Conservation (phyloP, 2,329 filamentous ascomycete genomes). For the Mycosphaerella sp. region DNA sequence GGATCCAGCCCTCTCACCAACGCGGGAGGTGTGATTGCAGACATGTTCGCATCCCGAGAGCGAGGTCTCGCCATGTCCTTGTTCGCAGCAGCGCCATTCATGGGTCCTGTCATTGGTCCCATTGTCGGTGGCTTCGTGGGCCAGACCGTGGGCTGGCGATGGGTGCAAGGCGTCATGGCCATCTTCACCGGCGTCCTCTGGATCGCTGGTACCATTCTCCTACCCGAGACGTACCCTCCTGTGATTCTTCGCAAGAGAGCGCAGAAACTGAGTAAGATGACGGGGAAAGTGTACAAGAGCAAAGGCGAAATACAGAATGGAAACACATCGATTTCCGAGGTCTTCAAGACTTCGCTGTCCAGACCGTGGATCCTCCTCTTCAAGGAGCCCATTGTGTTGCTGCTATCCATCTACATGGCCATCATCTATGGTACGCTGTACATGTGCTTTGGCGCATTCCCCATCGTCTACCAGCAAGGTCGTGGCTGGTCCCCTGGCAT, state of each 20-base stretch:
- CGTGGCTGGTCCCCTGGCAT: constrained; percentile 55
- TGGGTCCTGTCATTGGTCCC: constrained; percentile 53
- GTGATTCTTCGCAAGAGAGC: constrained; percentile 52
- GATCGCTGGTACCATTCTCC: constrained; percentile 46
- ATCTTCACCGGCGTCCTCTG: constrained; percentile 58
- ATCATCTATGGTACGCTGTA: constrained; percentile 45
- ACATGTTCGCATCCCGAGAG: constrained; percentile 40
- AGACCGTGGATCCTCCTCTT: constrained; percentile 61
- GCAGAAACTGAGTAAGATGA: constrained; percentile 43
- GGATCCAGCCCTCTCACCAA: constrained; percentile 42
- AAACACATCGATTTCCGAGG: constrained; percentile 26
- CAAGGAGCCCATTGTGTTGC: constrained; percentile 44
- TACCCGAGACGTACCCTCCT: constrained; percentile 57
- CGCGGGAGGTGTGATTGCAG: constrained; percentile 43
- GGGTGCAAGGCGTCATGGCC: constrained; percentile 58
- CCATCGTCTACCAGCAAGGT: constrained; percentile 55
- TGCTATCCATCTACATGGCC: constrained; percentile 43
- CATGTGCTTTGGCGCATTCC: constrained; percentile 43
- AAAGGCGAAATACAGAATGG: constrained; percentile 39
- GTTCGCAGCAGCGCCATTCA: constrained; percentile 61
- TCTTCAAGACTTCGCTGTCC: constrained; percentile 52
- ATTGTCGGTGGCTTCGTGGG: constrained; percentile 62
- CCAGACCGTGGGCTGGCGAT: constrained; percentile 58
- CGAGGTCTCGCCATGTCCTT: constrained; percentile 51
- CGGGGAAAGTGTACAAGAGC: constrained; percentile 52